phyloP scores from a whole-genome alignment of 257 asterid genomes.

The Cynanchum wilfordii region DNA sequence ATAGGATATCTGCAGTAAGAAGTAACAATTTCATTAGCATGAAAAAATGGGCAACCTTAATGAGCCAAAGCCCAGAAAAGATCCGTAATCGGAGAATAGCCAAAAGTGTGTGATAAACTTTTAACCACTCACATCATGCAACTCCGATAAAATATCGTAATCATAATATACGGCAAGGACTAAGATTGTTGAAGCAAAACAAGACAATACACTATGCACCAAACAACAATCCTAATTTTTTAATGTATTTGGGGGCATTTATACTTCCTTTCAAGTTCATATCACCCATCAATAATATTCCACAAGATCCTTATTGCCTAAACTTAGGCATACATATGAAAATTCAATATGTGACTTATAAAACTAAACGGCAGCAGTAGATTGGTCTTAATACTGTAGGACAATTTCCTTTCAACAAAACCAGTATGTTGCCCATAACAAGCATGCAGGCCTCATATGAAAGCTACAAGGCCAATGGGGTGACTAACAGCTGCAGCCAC shows the following conservation, averaged over 20 bases:
- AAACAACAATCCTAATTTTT: neutral
- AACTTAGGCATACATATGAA: neutral
- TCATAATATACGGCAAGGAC: neutral
- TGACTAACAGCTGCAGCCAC: neutral
- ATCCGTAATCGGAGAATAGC: neutral
- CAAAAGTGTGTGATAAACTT: neutral
- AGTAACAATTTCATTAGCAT: slow-evolving; percentile 8
- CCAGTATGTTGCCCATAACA: neutral
- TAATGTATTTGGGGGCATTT: neutral
- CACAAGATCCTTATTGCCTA: neutral
- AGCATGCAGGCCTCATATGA: neutral
- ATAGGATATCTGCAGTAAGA: slow-evolving; percentile 52
- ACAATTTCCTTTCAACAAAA: neutral
- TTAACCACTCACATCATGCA: neutral
- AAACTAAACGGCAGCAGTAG: neutral
- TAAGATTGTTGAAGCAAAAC: neutral
- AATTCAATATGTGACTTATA: neutral
- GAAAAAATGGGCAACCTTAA: neutral
- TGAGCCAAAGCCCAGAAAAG: neutral
- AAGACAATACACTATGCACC: neutral
- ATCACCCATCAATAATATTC: no score
- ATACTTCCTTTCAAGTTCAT: neutral
- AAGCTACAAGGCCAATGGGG: no score
- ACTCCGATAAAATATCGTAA: neutral
- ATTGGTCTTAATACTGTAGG: neutral